phyloP scores from a whole-genome alignment of 2,329 filamentous ascomycete species.

The Penicillium sp. region DNA sequence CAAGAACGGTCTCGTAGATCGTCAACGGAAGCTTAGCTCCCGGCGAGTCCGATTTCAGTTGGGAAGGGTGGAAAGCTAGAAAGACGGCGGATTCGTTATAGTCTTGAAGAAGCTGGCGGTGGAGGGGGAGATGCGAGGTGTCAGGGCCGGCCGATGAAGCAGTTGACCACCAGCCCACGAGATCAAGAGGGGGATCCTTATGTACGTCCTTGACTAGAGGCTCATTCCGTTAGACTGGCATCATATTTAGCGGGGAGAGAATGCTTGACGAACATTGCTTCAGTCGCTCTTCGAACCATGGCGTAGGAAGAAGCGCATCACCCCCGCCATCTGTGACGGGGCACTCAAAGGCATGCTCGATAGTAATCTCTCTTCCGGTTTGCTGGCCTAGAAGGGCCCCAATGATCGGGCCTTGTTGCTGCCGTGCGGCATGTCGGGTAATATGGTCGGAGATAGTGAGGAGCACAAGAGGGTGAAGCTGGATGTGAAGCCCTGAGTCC shows the following conservation, averaged over 20 bases:
- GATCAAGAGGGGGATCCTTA: conserved; percentile 77
- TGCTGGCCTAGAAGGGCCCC: conserved; percentile 92
- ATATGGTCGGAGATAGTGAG: conserved; percentile 97
- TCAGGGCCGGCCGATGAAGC: conserved; percentile 73
- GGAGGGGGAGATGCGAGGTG: conserved; percentile 69
- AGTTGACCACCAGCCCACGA: conserved; percentile 92
- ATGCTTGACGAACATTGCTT: conserved; percentile 72
- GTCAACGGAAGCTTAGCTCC: conserved; percentile 86
- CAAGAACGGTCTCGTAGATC: conserved; percentile 83
- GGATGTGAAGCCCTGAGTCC: conserved; percentile 76
- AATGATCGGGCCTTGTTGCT: conserved; percentile 74
- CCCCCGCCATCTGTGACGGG: conserved; percentile 60
- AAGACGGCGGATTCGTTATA: conserved; percentile 88
- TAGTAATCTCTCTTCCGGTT: conserved; percentile 84
- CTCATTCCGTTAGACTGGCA: conserved; percentile 11
- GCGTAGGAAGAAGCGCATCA: conserved; percentile 65
- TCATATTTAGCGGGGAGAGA: background rate
- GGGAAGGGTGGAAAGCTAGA: conserved; percentile 79
- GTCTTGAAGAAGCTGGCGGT: conserved; percentile 73
- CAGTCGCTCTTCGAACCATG: conserved; percentile 77
- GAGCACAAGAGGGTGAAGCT: conserved; percentile 90
- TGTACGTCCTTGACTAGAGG: conserved; percentile 83
- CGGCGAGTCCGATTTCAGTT: conserved; percentile 57
- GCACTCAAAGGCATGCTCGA: conserved; percentile 92
- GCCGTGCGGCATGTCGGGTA: conserved; percentile 81